Evolutionary conservation across 108 stramenopile species (phyloP).

Genomic region (Chaetoceros tenuissimus): DNA sequence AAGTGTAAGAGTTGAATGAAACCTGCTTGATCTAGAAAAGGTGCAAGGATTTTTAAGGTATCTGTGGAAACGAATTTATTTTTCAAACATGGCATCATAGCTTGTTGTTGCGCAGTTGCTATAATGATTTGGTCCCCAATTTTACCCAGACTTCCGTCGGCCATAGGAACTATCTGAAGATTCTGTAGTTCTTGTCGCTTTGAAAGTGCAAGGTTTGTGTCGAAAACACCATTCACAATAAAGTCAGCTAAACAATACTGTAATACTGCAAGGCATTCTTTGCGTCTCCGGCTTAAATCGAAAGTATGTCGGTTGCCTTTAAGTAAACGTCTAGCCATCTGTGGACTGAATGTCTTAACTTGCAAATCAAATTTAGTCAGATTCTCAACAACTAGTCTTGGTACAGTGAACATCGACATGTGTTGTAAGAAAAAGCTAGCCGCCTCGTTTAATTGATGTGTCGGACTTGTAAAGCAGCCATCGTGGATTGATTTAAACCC

Average conservation of each 20-base stretch:
- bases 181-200: neutral
- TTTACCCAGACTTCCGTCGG: neutral
- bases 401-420: neutral
- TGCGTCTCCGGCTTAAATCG: neutral
- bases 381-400: neutral
- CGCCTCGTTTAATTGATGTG: neutral
- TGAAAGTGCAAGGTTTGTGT: neutral
- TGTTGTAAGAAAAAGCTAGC: neutral
- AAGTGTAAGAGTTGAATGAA: neutral
- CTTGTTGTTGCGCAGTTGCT: conserved; percentile 1
- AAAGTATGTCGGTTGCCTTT: neutral
- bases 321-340: neutral
- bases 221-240: neutral
- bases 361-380: neutral
- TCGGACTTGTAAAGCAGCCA: neutral
- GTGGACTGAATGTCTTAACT: neutral
- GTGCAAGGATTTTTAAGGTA: neutral
- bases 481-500: neutral
- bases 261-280: neutral
- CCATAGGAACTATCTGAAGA: neutral
- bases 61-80: neutral
- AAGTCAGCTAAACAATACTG: neutral
- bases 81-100: neutral
- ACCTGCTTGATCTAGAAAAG: neutral
- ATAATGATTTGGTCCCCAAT: neutral